Conservation (phyloP, 1,284 basidiomycete species). For the Fomes fomentarius region DNA sequence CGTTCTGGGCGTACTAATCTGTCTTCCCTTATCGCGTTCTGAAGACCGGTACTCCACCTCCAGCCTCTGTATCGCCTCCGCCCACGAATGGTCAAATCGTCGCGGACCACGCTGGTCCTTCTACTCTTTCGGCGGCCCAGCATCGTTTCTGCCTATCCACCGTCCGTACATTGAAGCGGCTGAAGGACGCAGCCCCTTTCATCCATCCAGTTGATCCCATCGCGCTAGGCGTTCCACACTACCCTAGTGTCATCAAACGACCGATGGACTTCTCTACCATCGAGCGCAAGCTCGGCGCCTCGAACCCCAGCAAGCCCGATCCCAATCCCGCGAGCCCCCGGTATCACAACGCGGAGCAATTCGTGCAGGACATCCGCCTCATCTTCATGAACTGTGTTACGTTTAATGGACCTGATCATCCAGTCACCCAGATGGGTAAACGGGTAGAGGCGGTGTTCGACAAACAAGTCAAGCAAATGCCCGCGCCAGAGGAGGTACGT, state of each 20-base stretch:
- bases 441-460: slow-evolving; percentile 87
- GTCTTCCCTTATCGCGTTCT: slow-evolving; percentile 38
- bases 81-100: slow-evolving; percentile 20
- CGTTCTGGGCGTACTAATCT: slow-evolving; percentile 58
- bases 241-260: slow-evolving; percentile 82
- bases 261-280: slow-evolving; percentile 98
- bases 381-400: slow-evolving; percentile 89
- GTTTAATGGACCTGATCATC: slow-evolving; percentile 94
- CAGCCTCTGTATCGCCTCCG: slow-evolving; percentile 36
- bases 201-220: slow-evolving; percentile 90
- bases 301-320: slow-evolving; percentile 80
- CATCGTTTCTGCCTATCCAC: slow-evolving; percentile 83
- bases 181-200: slow-evolving; percentile 86
- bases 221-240: slow-evolving; percentile 90
- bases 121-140: slow-evolving; percentile 64
- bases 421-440: slow-evolving; percentile 79
- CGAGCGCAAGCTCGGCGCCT: slow-evolving; percentile 83
- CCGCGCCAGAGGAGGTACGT: slow-evolving; percentile 76
- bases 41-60: slow-evolving; percentile 76
- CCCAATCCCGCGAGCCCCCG: slow-evolving; percentile 69
- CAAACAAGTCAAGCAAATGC: slow-evolving; percentile 85
- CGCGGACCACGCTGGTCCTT: slow-evolving; percentile 31
- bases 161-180: slow-evolving; percentile 84
- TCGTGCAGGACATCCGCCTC: slow-evolving; percentile 80
- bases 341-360: slow-evolving; percentile 77